These are phyloP conservation scores for Ophiosphaerella korrae DNA, from an alignment of 2,329 filamentous ascomycete species.

Conservation along the genomic window DNA sequence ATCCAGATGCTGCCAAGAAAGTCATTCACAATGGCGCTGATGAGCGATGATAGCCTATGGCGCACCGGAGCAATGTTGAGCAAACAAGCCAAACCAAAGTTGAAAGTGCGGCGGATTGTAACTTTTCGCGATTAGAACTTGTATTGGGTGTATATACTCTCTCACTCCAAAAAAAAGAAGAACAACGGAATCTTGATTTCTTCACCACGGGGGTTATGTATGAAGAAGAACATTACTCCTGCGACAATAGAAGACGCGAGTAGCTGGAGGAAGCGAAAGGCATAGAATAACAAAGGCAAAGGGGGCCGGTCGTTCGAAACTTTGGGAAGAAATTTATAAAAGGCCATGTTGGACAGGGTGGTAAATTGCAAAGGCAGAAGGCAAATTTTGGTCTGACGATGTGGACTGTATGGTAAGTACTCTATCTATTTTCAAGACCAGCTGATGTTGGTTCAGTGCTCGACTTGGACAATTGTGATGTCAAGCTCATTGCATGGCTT, in stretches of 20 bases:
- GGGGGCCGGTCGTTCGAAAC: too few relatives aligned
- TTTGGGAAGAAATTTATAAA: too few relatives aligned
- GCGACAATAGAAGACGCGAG: background rate
- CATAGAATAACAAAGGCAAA: background rate
- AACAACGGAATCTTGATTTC: background rate
- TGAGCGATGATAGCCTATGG: background rate
- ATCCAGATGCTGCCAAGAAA: background rate
- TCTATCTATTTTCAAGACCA: too few relatives aligned
- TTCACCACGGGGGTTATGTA: background rate
- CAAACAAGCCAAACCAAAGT: background rate
- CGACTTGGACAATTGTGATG: too few relatives aligned
- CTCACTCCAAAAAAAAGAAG: background rate
- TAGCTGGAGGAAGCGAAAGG: background rate
- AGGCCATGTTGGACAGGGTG: too few relatives aligned
- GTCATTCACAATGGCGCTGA: background rate
- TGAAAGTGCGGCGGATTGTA: background rate
- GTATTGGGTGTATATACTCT: background rate
- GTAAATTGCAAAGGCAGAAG: too few relatives aligned
- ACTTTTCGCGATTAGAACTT: background rate
- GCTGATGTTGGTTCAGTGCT: too few relatives aligned
- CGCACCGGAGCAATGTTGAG: background rate
- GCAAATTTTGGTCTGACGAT: too few relatives aligned
- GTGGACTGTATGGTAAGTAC: too few relatives aligned
- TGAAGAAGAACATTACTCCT: background rate
- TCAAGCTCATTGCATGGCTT: too few relatives aligned